These are phyloP conservation scores for Neonectria faginata DNA, from an alignment of 2,329 filamentous ascomycete genomes.

Conservation along the genomic window DNA sequence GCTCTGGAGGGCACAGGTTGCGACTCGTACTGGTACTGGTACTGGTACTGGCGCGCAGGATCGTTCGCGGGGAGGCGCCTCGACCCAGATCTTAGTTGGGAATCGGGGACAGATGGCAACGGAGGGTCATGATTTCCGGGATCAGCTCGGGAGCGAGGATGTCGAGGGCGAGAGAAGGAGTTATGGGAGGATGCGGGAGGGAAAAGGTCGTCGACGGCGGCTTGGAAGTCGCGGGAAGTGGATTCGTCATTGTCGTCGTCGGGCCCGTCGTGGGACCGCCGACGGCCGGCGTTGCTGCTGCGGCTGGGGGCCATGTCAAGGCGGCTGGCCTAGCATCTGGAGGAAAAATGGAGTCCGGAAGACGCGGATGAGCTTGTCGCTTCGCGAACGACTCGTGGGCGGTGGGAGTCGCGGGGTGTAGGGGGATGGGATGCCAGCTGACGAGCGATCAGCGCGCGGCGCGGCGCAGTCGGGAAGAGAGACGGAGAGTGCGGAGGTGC, in stretches of 20 bases:
- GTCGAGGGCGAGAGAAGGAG: slow-evolving; percentile 39
- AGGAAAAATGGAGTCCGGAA: slow-evolving; percentile 13
- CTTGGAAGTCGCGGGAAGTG: slow-evolving; percentile 38
- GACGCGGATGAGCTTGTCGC: slow-evolving; percentile 1
- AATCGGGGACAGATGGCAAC: slow-evolving; percentile 29
- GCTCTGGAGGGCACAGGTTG: slow-evolving; percentile 41
- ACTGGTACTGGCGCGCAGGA: slow-evolving; percentile 34
- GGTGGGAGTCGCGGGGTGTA: not conserved
- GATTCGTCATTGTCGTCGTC: slow-evolving; percentile 28
- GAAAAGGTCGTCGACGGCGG: slow-evolving; percentile 41
- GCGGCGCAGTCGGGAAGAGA: not conserved
- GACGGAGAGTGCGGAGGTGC: slow-evolving; percentile 1
- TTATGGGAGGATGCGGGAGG: slow-evolving; percentile 34
- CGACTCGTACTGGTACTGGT: slow-evolving; percentile 36
- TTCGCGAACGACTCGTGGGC: not conserved
- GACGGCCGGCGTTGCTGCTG: slow-evolving; percentile 39
- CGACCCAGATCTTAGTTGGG: slow-evolving; percentile 34
- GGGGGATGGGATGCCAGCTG: not conserved
- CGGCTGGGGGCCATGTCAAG: slow-evolving; percentile 47
- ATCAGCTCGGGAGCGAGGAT: slow-evolving; percentile 33
- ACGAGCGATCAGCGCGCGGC: slow-evolving; percentile 8
- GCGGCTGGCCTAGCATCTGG: slow-evolving; percentile 43
- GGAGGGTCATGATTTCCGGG: slow-evolving; percentile 31
- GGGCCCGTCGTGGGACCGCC: slow-evolving; percentile 30
- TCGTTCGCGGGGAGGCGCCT: slow-evolving; percentile 34